phyloP scores from a whole-genome alignment of 768 basidiomycete species.

The Tricholoma hemisulphureum region DNA sequence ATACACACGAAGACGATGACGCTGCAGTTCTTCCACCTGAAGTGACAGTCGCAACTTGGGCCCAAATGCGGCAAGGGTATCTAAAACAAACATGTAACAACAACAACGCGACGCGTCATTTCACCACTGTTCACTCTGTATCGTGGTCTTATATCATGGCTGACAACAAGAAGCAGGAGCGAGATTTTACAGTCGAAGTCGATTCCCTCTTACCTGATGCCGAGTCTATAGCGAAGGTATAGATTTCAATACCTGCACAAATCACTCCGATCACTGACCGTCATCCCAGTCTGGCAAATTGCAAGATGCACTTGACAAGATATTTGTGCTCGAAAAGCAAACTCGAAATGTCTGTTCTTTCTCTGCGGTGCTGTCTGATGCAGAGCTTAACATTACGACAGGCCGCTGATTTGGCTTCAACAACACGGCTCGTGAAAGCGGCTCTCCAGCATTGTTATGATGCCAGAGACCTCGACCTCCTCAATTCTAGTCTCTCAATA shows the following conservation, averaged over 20 bases:
- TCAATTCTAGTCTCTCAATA: conserved; percentile 66
- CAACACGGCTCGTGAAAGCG: conserved; percentile 77
- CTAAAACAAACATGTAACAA: conserved; percentile 37
- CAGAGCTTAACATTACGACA: conserved; percentile 28
- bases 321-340: conserved; percentile 89
- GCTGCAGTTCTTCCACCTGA: conserved; percentile 12
- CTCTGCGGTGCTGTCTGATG: neutral
- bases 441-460: conserved; percentile 71
- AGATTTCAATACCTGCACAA: conserved; percentile 5
- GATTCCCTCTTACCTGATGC: conserved; percentile 71
- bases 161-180: conserved; percentile 81
- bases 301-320: conserved; percentile 86
- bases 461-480: conserved; percentile 62
- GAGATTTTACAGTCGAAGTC: conserved; percentile 85
- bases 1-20: conserved; percentile 23
- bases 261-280: conserved; percentile 12
- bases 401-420: conserved; percentile 94
- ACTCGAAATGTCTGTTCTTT: conserved; percentile 78
- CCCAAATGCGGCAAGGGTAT: conserved; percentile 5
- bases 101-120: conserved; percentile 66
- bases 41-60: conserved; percentile 30
- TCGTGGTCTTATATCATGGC: conserved; percentile 57
- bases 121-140: conserved; percentile 34
- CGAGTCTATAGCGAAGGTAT: conserved; percentile 67
- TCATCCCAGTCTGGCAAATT: conserved; percentile 68